A percentile compares a stretch with the other conserved stretches of the same genome.
Conservation (phyloP, 2,329 filamentous ascomycete species). For the Paraphoma sp. region DNA sequence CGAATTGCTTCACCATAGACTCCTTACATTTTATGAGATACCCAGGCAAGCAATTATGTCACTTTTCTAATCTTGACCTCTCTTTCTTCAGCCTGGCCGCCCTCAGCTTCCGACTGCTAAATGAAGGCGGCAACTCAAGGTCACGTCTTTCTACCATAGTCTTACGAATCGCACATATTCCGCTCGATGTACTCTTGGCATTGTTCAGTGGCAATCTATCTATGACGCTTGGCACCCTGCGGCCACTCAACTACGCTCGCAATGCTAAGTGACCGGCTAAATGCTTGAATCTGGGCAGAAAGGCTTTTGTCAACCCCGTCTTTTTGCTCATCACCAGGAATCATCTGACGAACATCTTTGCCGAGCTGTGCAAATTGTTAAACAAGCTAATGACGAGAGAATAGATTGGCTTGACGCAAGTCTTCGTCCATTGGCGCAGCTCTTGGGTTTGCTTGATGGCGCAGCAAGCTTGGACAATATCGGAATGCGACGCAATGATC, state of each 20-base stretch:
- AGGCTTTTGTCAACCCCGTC: conserved; percentile 25
- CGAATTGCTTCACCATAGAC: background rate
- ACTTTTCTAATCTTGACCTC: background rate
- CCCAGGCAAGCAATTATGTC: background rate
- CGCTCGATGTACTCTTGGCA: background rate
- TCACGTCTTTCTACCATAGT: too few relatives aligned
- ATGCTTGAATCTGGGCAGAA: conserved; percentile 23
- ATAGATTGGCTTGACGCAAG: conserved; percentile 19
- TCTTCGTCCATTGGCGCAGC: conserved; percentile 15
- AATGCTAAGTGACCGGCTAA: conserved; percentile 35
- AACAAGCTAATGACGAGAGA: conserved; percentile 14
- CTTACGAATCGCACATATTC: background rate
- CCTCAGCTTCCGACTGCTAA: background rate
- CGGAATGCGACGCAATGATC: background rate
- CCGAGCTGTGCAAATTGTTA: conserved; percentile 15
- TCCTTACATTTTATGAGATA: background rate
- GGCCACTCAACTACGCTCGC: background rate
- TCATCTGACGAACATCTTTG: conserved; percentile 13
- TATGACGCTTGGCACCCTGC: conserved; percentile 4
- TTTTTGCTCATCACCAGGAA: conserved; percentile 4
- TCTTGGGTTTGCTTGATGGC: conserved; percentile 22
- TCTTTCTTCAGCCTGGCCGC: background rate
- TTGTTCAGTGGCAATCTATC: conserved; percentile 11
- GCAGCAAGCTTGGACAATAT: conserved; percentile 9
- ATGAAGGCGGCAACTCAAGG: too few relatives aligned